phyloP scores from a whole-genome alignment of 208 protist genomes.

The Leishmania turanica region DNA sequence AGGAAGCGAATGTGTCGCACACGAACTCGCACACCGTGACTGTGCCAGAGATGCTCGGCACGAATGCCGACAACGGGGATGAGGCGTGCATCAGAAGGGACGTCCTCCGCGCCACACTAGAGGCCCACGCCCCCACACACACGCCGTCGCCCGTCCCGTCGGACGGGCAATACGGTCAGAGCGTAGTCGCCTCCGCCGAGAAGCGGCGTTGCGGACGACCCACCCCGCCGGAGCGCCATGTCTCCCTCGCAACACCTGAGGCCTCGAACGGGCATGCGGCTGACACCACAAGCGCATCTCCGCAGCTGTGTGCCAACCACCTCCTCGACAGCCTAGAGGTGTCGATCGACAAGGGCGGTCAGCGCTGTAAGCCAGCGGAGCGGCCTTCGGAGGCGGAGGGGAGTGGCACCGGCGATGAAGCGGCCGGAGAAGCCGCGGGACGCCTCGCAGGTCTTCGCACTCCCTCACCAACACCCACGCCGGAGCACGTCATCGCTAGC shows the following conservation, averaged over 20 bases:
- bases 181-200: slow-evolving; percentile 37
- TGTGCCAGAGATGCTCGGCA: neutral
- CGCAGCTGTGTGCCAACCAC: slow-evolving; percentile 31
- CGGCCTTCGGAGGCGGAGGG: neutral
- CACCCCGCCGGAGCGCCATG: slow-evolving; percentile 18
- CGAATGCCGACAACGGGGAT: neutral
- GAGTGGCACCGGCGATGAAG: neutral
- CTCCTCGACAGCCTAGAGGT: slow-evolving; percentile 38
- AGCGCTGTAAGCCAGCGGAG: slow-evolving; percentile 22
- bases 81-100: neutral
- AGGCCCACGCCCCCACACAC: slow-evolving; percentile 1
- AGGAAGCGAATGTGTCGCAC: neutral
- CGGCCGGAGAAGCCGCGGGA: neutral
- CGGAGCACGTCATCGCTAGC: slow-evolving; percentile 35
- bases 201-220: slow-evolving; percentile 33
- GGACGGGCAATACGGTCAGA: slow-evolving; percentile 31
- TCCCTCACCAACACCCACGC: slow-evolving; percentile 37
- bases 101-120: neutral
- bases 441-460: neutral
- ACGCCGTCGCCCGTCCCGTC: slow-evolving; percentile 42
- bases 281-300: slow-evolving; percentile 24
- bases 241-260: neutral
- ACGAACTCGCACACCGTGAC: neutral
- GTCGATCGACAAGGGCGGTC: slow-evolving; percentile 20
- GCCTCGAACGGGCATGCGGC: neutral